Conservation (phyloP, 306 rosid genomes). For the Gastrolobium villosum region DNA sequence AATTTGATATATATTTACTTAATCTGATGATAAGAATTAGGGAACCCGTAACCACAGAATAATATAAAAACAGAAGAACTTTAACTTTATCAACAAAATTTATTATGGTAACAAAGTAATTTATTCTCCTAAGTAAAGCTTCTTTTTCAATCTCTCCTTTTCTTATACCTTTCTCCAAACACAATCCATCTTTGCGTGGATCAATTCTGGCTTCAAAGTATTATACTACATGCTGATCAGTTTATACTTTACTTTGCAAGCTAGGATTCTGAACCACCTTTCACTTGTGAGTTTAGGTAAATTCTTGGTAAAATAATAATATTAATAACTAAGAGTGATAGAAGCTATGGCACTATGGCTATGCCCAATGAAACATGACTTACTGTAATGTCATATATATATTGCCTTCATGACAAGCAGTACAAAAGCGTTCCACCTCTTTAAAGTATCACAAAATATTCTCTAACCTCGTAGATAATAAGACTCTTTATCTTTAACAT, state of each 20-base stretch:
- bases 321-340: not conserved
- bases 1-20: not conserved
- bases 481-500: not conserved
- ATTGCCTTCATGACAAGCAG: not conserved
- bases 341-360: conserved; percentile 3
- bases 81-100: too few species aligned
- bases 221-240: conserved; percentile 52
- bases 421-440: not conserved
- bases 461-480: not conserved
- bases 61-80: not conserved
- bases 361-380: not conserved
- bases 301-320: not conserved
- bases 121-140: conserved; percentile 50
- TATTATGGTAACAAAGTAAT: too few species aligned
- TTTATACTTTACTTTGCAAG: conserved; percentile 69
- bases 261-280: conserved; percentile 47
- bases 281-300: conserved; percentile 4
- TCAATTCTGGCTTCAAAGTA: conserved; percentile 47
- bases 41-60: not conserved
- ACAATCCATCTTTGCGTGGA: conserved; percentile 60
- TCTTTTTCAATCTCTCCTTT: conserved; percentile 50
- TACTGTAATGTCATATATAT: too few species aligned
- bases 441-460: not conserved
- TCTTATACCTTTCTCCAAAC: conserved; percentile 69
- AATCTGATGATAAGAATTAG: not conserved